These are phyloP conservation scores for Groenewaldozyma tartarivorans DNA, from an alignment of 805 yeast species.

Conservation along the genomic window DNA sequence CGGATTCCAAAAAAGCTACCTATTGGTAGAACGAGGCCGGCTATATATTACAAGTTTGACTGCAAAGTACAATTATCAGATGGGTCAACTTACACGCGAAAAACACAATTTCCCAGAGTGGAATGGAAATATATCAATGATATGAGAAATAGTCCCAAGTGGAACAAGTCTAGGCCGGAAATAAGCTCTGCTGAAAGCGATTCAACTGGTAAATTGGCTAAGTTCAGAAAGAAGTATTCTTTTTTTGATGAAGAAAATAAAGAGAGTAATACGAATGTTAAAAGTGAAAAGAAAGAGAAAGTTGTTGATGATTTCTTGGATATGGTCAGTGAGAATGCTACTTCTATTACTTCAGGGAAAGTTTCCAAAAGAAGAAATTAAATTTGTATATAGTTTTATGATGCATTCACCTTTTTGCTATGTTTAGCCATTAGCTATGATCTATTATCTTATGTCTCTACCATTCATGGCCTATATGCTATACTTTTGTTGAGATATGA, in stretches of 20 bases:
- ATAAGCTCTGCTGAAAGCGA: slow-evolving; percentile 66
- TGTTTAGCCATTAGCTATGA: no score
- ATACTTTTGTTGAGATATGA: no score
- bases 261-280: slow-evolving; percentile 17
- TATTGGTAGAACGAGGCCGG: slow-evolving; percentile 82
- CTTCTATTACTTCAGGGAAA: slow-evolving; percentile 30
- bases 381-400: no score
- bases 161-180: slow-evolving; percentile 85
- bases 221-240: slow-evolving; percentile 27
- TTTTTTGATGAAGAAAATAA: slow-evolving; percentile 20
- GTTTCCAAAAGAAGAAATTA: neutral
- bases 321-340: slow-evolving; percentile 47
- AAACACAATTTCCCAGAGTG: slow-evolving; percentile 79
- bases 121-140: slow-evolving; percentile 82
- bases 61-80: slow-evolving; percentile 85
- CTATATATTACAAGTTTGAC: slow-evolving; percentile 84
- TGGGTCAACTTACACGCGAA: slow-evolving; percentile 79
- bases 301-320: slow-evolving; percentile 44
- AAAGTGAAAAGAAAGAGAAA: neutral
- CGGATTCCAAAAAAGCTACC: slow-evolving; percentile 22
- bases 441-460: no score
- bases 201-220: slow-evolving; percentile 63
- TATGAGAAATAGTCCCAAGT: slow-evolving; percentile 74
- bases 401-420: no score
- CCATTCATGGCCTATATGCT: no score